A percentile compares a stretch with the other conserved stretches of the same genome.
These are phyloP conservation scores for Xylaria castorea DNA, from an alignment of 495 filamentous ascomycete genomes.

Conservation along the genomic window DNA sequence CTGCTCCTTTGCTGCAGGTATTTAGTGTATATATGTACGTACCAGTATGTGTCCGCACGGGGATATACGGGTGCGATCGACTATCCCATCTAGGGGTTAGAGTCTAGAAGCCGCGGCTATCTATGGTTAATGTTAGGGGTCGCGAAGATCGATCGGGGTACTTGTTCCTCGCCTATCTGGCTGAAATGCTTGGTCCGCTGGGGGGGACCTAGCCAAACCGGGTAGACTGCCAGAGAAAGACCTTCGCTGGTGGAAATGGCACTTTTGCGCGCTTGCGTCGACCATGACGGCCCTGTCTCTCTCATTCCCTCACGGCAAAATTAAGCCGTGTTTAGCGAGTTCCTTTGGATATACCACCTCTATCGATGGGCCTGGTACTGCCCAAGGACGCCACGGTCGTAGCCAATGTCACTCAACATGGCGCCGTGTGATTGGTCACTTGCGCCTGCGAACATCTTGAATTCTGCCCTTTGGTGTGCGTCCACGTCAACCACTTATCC, in stretches of 20 bases:
- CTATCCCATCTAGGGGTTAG: background rate
- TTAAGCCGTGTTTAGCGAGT: background rate
- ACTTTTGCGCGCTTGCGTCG: conserved; percentile 2
- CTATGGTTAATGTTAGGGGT: conserved; percentile 3
- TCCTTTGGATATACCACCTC: background rate
- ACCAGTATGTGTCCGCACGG: conserved; percentile 6
- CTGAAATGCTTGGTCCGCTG: conserved; percentile 9
- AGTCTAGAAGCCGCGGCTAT: conserved; percentile 11
- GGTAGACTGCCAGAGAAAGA: background rate
- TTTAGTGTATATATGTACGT: background rate
- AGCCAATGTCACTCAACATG: conserved; percentile 23
- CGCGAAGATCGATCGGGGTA: conserved; percentile 10
- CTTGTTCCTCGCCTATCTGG: conserved; percentile 5
- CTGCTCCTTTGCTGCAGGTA: background rate
- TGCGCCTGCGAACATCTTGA: background rate
- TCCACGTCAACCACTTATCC: conserved; percentile 4
- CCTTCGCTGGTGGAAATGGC: background rate
- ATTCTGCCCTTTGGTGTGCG: conserved; percentile 12
- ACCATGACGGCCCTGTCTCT: background rate
- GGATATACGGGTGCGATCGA: conserved; percentile 2
- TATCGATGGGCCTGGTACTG: background rate
- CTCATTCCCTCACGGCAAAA: background rate
- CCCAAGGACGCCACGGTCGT: conserved; percentile 25
- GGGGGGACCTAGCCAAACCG: background rate
- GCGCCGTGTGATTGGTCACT: conserved; percentile 14